These are phyloP conservation scores for Vickermania spadyakhi DNA, from an alignment of 208 protist species.

Conservation along the genomic window DNA sequence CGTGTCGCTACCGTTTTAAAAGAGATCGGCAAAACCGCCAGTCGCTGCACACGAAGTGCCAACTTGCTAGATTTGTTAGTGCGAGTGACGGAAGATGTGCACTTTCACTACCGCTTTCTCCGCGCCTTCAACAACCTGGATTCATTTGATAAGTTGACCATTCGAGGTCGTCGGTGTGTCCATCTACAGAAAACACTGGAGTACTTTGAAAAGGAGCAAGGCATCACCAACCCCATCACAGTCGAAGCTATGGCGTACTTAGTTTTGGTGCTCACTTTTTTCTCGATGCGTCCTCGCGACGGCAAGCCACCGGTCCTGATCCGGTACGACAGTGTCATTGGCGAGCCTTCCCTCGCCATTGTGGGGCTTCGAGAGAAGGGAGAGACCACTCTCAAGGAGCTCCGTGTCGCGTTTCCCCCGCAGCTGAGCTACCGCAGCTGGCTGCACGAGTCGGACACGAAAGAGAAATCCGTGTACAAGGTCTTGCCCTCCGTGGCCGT, in stretches of 20 bases:
- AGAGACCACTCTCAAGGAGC: conserved; percentile 50
- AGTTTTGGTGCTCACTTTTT: conserved; percentile 66
- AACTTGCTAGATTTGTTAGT: conserved; percentile 63
- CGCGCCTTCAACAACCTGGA: conserved; percentile 59
- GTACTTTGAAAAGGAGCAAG: conserved; percentile 80
- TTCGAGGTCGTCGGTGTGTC: conserved; percentile 48
- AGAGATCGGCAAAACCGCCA: conserved; percentile 45
- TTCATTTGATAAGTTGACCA: conserved; percentile 47
- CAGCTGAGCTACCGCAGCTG: conserved; percentile 88
- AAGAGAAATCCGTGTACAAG: conserved; percentile 87
- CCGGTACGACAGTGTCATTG: conserved; percentile 49
- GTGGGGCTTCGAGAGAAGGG: conserved; percentile 61
- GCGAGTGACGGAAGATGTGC: conserved; percentile 69
- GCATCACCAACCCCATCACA: conserved; percentile 34
- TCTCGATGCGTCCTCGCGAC: conserved; percentile 39
- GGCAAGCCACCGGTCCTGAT: conserved; percentile 46
- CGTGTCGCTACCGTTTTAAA: conserved; percentile 65
- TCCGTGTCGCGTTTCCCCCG: conserved; percentile 80
- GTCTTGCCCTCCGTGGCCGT: conserved; percentile 84
- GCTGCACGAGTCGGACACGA: conserved; percentile 81
- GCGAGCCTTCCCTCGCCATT: conserved; percentile 42
- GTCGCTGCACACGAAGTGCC: conserved; percentile 58
- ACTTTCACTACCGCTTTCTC: conserved; percentile 81
- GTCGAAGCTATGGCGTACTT: conserved; percentile 72
- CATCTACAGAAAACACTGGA: conserved; percentile 79